These are phyloP conservation scores for Juncus effusus DNA, from an alignment of 176 grass and related monocot genomes.

Conservation along the genomic window DNA sequence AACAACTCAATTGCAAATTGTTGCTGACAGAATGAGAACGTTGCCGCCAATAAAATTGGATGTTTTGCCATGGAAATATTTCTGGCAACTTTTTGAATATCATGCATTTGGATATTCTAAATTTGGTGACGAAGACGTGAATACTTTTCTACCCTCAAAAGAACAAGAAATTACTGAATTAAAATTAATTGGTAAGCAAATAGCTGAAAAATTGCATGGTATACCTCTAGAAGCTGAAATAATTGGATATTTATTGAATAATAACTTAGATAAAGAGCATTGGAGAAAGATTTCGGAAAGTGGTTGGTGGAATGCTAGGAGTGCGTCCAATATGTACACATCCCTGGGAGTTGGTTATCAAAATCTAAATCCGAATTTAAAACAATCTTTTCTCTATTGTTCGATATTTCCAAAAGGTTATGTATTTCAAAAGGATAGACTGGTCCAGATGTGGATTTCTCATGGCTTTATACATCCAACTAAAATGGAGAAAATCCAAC, in stretches of 20 bases:
- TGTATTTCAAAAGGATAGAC: constrained; percentile 33
- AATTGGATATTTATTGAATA: constrained; percentile 25
- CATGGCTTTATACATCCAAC: constrained; percentile 28
- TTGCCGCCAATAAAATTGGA: constrained; percentile 15
- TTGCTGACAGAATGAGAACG: constrained; percentile 16
- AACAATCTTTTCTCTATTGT: constrained; percentile 36
- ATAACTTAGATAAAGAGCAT: constrained; percentile 4
- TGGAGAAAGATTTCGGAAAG: constrained; percentile 35
- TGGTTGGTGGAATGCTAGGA: constrained; percentile 35
- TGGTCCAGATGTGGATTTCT: constrained; percentile 54
- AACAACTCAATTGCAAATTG: constrained; percentile 3
- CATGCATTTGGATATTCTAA: constrained; percentile 27
- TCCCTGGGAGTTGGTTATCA: constrained; percentile 25
- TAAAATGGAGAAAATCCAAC: background rate
- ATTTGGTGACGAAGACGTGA: background rate
- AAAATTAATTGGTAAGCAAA: constrained; percentile 19
- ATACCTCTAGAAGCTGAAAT: constrained; percentile 30
- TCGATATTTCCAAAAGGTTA: constrained; percentile 39
- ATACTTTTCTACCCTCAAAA: background rate
- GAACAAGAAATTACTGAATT: background rate
- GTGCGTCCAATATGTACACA: constrained; percentile 20
- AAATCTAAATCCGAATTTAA: constrained; percentile 34
- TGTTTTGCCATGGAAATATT: background rate
- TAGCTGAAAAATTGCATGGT: constrained; percentile 31
- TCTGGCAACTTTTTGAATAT: constrained; percentile 26